Percentiles rank a stretch among this genome's conserved stretches.
phyloP scores from a whole-genome alignment of 2,329 filamentous ascomycete species.

The Tricladium varicosporioides region DNA sequence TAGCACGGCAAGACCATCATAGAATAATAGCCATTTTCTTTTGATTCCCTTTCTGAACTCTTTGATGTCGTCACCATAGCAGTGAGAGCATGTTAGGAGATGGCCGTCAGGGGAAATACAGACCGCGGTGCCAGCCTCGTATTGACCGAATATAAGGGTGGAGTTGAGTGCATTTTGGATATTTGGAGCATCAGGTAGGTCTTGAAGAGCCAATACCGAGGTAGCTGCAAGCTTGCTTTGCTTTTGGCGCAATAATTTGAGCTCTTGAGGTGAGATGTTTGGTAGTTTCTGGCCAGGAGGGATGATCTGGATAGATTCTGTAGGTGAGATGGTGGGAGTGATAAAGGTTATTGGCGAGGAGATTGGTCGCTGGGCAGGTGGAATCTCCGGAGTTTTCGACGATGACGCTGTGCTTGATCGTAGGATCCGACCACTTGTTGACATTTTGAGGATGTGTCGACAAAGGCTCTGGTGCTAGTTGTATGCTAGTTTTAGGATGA shows the following conservation, averaged over 20 bases:
- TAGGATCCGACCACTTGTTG: not conserved
- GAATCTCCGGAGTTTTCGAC: not conserved
- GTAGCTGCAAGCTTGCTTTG: conserved; percentile 2
- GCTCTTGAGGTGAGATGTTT: not conserved
- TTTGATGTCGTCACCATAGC: conserved; percentile 42
- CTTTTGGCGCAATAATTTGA: conserved; percentile 12
- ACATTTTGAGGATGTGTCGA: not conserved
- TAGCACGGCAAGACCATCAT: conserved; percentile 37
- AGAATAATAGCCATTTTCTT: conserved; percentile 42
- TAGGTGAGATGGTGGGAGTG: not conserved
- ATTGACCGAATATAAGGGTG: conserved; percentile 47
- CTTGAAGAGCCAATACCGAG: not conserved
- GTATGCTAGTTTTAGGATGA: too few species aligned
- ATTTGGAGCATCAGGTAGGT: not conserved
- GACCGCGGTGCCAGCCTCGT: conserved; percentile 50
- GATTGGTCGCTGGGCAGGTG: not conserved
- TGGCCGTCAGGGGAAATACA: conserved; percentile 45
- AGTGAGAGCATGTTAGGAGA: conserved; percentile 50
- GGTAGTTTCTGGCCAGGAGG: conserved; percentile 1
- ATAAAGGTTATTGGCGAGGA: not conserved
- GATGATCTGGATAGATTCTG: not conserved
- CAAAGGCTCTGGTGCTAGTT: too few species aligned
- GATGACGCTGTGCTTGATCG: not conserved
- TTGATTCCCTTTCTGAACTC: conserved; percentile 33
- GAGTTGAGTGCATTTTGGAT: conserved; percentile 18